Base-by-base conservation (phyloP, 352 stramenopile species). In the Phytophthora multivora region DNA sequence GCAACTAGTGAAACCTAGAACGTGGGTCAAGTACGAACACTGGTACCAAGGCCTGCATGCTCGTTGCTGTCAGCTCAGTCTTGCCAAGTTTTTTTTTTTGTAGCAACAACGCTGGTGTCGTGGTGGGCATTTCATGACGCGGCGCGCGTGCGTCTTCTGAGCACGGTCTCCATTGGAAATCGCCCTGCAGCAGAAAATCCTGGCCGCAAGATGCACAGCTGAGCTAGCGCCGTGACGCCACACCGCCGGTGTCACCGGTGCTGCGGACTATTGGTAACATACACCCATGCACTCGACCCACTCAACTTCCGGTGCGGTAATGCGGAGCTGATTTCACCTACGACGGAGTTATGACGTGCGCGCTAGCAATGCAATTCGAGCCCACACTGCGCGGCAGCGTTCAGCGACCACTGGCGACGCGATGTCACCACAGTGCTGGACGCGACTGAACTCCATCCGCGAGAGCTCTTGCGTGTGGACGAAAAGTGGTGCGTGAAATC, bases 381-480 rank as follows among this genome's bases (percentile, higher is more conserved):
- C n/a, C 25, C 13, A 30, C 31, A 41, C 23, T 43, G 15, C 38
- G n/a, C 13, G 21, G 26, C 23, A 19, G 25, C 30, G 38, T 52
- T 26, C 41, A 60, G 42, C 40, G 16, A 52, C 19, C 42, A 26
- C 38, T 23, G 16, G 16, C n/a, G 23, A 51, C 46, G 18, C 57
- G 39, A 51, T 19, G 21, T 42, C 49, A 59, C 30, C 21, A 50
- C 30, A 13, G 35, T 26, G 28, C 42, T 54, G 40, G 33, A 53
- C 33, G 19, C 18, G 15, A 35, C 54, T 64, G 46, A 60, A 52
- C 38, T 35, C 55, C 46, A 67, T 48, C 59, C 51, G 13, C 8
- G 3, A 13, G 30, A 63, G 52, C 59, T 62, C 19, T 21, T 31
- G 19, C 48, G 59, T 68, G 63, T 59, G 23, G 40, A 69, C 64